phyloP scores from a whole-genome alignment of 768 basidiomycete species.

The Rhizopogon sp. region DNA sequence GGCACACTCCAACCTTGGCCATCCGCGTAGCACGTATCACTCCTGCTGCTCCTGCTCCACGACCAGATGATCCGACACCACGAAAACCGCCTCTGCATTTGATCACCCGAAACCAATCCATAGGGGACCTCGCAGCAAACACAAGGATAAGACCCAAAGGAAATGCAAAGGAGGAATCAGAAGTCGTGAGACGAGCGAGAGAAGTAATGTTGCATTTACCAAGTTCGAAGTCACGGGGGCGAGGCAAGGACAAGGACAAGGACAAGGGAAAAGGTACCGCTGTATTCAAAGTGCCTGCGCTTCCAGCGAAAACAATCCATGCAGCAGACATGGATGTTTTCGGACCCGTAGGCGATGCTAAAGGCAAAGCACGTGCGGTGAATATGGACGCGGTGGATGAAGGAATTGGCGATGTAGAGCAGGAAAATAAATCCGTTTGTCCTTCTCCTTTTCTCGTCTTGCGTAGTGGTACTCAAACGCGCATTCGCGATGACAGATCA shows the following conservation, averaged over 20 bases:
- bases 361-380: slow-evolving; percentile 27
- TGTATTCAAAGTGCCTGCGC: slow-evolving; percentile 44
- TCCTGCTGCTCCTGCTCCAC: slow-evolving; percentile 38
- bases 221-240: slow-evolving; percentile 11
- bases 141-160: slow-evolving; percentile 22
- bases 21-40: slow-evolving; percentile 57
- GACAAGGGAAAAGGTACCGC: slow-evolving; percentile 8
- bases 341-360: slow-evolving; percentile 31
- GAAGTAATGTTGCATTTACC: slow-evolving; percentile 37
- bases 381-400: slow-evolving; percentile 22
- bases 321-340: slow-evolving; percentile 24
- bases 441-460: background rate
- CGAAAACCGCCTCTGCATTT: slow-evolving; percentile 51
- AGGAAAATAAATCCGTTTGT: slow-evolving; percentile 57
- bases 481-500: slow-evolving; percentile 18
- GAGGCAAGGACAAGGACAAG: slow-evolving; percentile 11
- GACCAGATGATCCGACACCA: slow-evolving; percentile 79
- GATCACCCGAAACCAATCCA: slow-evolving; percentile 2
- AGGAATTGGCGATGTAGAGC: slow-evolving; percentile 37
- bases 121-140: slow-evolving; percentile 14
- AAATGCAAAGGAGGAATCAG: slow-evolving; percentile 21
- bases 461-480: background rate
- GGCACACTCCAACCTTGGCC: slow-evolving; percentile 19
- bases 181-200: slow-evolving; percentile 26
- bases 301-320: slow-evolving; percentile 28